Evolutionary conservation across 148 eudicot genomes (phyloP).

Genomic region (Spergularia bocconei): DNA sequence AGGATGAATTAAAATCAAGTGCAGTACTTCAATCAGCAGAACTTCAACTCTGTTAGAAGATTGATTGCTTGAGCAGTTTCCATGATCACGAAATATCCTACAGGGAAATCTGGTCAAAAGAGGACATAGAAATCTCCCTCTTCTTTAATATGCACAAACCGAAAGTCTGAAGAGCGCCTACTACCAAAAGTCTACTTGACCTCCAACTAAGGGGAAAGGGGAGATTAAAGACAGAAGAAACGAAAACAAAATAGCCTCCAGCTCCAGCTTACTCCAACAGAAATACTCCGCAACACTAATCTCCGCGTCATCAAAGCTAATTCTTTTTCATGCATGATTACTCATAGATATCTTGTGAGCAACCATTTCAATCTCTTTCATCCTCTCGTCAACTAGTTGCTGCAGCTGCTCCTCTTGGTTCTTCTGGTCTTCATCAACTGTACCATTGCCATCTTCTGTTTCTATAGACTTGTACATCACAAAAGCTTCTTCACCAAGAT

Average conservation of each 20-base stretch:
- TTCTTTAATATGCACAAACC: background rate
- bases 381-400: conserved; percentile 66
- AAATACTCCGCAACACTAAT: background rate
- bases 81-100: background rate
- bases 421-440: conserved; percentile 48
- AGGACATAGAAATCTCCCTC: background rate
- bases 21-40: background rate
- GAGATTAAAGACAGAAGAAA: background rate
- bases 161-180: background rate
- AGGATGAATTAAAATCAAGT: background rate
- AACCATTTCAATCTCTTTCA: conserved; percentile 46
- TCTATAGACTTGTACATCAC: conserved; percentile 64
- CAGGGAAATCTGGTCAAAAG: background rate
- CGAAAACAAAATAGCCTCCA: background rate
- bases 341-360: conserved; percentile 53
- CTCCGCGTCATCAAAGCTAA: background rate
- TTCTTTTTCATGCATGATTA: conserved; percentile 1
- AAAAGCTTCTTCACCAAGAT: conserved; percentile 59
- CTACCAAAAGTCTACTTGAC: background rate
- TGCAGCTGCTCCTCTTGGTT: conserved; percentile 62
- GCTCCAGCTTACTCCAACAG: background rate
- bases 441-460: conserved; percentile 39
- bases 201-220: background rate
- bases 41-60: background rate
- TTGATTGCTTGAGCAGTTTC: background rate